Conservation (phyloP, 768 basidiomycete genomes). For the Phallus indusiatus region DNA sequence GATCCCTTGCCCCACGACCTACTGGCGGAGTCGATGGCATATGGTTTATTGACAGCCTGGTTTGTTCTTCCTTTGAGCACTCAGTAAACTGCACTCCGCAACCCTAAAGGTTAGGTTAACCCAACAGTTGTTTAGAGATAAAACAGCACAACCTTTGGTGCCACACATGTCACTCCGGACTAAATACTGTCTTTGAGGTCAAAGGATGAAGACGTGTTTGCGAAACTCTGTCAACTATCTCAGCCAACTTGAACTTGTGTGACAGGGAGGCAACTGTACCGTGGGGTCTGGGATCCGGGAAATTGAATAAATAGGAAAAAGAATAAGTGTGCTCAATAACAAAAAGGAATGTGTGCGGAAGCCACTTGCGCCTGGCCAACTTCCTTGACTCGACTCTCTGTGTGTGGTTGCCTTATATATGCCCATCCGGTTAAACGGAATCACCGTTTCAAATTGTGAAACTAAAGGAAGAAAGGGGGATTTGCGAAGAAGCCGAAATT, state of each 20-base stretch:
- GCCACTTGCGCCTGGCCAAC: background rate
- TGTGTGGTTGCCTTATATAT: background rate
- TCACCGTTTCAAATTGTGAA: too few relatives aligned
- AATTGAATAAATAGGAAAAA: background rate
- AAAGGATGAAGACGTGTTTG: too few relatives aligned
- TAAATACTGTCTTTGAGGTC: too few relatives aligned
- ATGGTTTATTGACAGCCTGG: background rate
- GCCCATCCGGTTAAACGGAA: background rate
- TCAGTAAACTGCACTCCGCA: background rate
- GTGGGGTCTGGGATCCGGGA: background rate
- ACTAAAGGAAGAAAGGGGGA: too few relatives aligned
- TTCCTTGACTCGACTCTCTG: background rate
- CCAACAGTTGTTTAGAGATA: too few relatives aligned
- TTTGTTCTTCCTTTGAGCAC: background rate
- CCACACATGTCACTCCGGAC: too few relatives aligned
- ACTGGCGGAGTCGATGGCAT: background rate
- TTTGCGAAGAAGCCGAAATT: too few relatives aligned
- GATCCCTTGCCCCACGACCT: background rate
- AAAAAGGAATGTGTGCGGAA: background rate
- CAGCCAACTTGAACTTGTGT: too few relatives aligned
- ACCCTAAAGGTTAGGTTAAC: too few relatives aligned
- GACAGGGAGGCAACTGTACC: background rate
- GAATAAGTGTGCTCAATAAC: too few relatives aligned
- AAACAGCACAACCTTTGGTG: too few relatives aligned
- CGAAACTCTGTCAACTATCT: too few relatives aligned